Conservation (phyloP, 768 basidiomycete species). For the Paxillus ammoniavirescens region DNA sequence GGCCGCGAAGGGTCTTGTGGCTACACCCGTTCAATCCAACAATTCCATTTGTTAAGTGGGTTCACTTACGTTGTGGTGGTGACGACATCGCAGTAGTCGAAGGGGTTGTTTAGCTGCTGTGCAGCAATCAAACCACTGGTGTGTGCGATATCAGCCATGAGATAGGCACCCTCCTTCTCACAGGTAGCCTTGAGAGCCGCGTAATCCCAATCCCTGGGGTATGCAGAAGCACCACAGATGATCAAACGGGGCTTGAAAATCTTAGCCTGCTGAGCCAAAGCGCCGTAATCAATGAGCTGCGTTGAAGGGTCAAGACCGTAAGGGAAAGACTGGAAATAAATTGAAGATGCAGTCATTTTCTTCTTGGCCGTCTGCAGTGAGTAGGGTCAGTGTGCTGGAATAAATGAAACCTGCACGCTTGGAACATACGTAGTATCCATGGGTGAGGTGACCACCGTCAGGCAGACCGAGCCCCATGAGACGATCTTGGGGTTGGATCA, state of each 20-base stretch:
- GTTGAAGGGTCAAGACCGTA: constrained; percentile 81
- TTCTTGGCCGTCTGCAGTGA: constrained; percentile 84
- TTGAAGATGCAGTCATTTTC: constrained; percentile 99
- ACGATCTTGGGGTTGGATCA: constrained; percentile 95
- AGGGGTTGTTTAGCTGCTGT: constrained; percentile 85
- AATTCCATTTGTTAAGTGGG: not conserved
- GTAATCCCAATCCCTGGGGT: constrained; percentile 99
- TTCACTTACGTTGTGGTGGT: constrained; percentile 87
- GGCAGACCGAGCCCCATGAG: constrained; percentile 99
- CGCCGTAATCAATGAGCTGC: constrained; percentile 87
- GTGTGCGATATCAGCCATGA: constrained; percentile 98
- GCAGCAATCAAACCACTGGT: constrained; percentile 95
- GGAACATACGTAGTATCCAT: constrained; percentile 86
- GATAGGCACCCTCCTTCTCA: constrained; percentile 85
- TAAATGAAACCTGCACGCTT: not conserved
- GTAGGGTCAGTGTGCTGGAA: constrained; percentile 2
- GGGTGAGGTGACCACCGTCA: constrained; percentile 95
- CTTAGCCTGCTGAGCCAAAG: constrained; percentile 80
- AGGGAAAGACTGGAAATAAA: constrained; percentile 99
- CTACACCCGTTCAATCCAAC: constrained; percentile 32
- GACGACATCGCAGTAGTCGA: constrained; percentile 95
- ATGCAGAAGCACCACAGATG: constrained; percentile 98
- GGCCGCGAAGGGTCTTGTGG: constrained; percentile 98
- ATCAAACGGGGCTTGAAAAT: constrained; percentile 94
- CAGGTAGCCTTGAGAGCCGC: constrained; percentile 74